These are phyloP conservation scores for Talaromyces verruculosus DNA, from an alignment of 2,329 filamentous ascomycete species.

Conservation along the genomic window DNA sequence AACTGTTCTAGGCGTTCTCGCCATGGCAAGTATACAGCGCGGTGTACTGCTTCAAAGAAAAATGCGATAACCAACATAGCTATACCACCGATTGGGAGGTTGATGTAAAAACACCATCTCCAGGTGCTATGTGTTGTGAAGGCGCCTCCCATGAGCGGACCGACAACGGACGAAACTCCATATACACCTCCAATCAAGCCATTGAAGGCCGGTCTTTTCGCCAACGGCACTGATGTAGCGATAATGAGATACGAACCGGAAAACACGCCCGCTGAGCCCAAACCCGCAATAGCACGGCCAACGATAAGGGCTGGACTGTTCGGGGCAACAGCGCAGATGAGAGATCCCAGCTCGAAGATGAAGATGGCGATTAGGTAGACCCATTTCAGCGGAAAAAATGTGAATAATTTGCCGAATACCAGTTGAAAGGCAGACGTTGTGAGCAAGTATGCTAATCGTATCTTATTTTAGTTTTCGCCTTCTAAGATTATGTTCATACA, in stretches of 20 bases:
- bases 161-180: background rate
- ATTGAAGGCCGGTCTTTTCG: background rate
- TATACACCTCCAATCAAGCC: background rate
- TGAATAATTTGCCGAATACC: slow-evolving; percentile 31
- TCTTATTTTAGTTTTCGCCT: too few species aligned
- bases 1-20: slow-evolving; percentile 21
- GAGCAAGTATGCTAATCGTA: slow-evolving; percentile 28
- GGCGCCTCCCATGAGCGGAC: slow-evolving; percentile 9
- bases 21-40: too few species aligned
- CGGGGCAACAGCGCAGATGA: slow-evolving; percentile 33
- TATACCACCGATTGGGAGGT: slow-evolving; percentile 33
- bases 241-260: slow-evolving; percentile 24
- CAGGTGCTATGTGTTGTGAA: background rate
- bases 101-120: slow-evolving; percentile 28
- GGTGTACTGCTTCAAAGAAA: slow-evolving; percentile 25
- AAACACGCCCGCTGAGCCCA: slow-evolving; percentile 25
- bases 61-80: slow-evolving; percentile 23
- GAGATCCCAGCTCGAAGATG: slow-evolving; percentile 31
- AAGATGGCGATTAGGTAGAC: background rate
- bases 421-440: slow-evolving; percentile 30
- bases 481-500: too few species aligned
- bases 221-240: background rate
- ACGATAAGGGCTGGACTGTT: slow-evolving; percentile 35
- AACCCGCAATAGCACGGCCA: slow-evolving; percentile 36
- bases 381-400: slow-evolving; percentile 25